Evolutionary conservation across 163 green algal species (phyloP).

Genomic region (Chloromonas sp.): DNA sequence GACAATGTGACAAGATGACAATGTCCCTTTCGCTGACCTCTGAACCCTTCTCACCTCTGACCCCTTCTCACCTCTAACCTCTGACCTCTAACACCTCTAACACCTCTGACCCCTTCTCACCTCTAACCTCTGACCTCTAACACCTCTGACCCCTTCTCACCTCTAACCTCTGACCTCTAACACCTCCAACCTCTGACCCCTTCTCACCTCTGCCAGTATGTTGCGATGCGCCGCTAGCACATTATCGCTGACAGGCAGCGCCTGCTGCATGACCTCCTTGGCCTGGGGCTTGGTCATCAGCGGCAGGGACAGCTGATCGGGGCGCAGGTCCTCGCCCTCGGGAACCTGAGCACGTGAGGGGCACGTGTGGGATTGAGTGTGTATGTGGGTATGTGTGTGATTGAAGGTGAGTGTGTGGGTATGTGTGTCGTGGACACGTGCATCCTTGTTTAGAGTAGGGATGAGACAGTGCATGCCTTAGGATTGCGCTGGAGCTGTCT

Average conservation of each 20-base stretch:
- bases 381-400: no score
- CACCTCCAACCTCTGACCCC: neutral
- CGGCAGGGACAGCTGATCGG: slow-evolving; percentile 4
- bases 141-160: neutral
- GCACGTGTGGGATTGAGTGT: neutral
- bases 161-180: neutral
- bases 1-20: neutral
- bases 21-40: neutral
- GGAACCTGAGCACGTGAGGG: neutral
- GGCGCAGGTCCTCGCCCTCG: neutral
- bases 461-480: neutral
- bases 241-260: slow-evolving; percentile 24
- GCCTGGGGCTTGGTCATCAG: slow-evolving; percentile 30
- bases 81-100: neutral
- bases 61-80: neutral
- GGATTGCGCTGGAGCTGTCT: neutral
- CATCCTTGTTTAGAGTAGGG: no score
- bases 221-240: neutral
- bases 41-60: neutral
- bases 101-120: neutral
- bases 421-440: no score
- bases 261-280: slow-evolving; percentile 21
- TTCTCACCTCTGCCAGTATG: neutral
- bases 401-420: neutral
- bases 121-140: neutral